Evolutionary conservation across 2,329 filamentous ascomycete genomes (phyloP).

Genomic region (Leptographium lundbergii): DNA sequence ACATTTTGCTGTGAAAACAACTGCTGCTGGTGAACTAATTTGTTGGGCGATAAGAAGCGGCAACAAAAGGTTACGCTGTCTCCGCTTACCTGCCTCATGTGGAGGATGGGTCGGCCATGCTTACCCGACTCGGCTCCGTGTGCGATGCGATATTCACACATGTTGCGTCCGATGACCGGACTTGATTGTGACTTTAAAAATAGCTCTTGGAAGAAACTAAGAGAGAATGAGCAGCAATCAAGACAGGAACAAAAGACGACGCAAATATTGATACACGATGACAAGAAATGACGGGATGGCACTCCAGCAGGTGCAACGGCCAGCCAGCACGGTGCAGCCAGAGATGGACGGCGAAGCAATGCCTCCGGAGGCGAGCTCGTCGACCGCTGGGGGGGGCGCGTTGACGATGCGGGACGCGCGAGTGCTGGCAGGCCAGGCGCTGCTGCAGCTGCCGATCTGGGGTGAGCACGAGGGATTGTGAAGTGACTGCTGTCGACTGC

Average conservation of each 20-base stretch:
- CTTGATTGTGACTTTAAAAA: neutral
- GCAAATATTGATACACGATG: neutral
- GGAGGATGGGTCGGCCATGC: too few species aligned
- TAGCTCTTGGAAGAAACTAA: too few species aligned
- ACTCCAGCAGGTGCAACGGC: neutral
- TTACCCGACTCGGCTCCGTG: neutral
- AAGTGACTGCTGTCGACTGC: neutral
- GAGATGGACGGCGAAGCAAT: neutral
- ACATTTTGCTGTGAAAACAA: neutral
- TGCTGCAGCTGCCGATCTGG: conserved; percentile 2
- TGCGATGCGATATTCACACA: neutral
- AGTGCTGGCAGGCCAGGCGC: neutral
- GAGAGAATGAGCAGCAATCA: neutral
- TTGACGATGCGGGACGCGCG: neutral
- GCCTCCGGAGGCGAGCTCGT: neutral
- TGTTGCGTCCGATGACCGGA: neutral
- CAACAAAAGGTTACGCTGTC: too few species aligned
- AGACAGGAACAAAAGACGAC: neutral
- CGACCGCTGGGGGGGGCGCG: neutral
- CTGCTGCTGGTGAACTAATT: too few species aligned
- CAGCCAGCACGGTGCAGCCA: neutral
- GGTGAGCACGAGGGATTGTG: neutral
- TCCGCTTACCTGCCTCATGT: too few species aligned
- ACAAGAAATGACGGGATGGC: neutral
- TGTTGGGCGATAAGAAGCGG: too few species aligned